phyloP scores from a whole-genome alignment of 345 rosid species.

The Syzygium jambos region DNA sequence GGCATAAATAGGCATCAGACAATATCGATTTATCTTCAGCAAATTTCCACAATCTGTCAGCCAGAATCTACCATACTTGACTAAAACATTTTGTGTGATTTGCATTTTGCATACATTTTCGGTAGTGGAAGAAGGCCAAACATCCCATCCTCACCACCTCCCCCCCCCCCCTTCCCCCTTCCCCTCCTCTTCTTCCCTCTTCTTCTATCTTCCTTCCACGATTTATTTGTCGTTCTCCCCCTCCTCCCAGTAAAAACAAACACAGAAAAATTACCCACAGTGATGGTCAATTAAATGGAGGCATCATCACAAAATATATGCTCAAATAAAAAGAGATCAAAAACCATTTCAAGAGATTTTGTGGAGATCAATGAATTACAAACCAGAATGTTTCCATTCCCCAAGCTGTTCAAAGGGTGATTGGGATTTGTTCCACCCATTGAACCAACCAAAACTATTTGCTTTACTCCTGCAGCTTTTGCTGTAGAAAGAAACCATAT shows the following conservation, averaged over 20 bases:
- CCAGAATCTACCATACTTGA: not conserved
- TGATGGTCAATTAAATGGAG: not conserved
- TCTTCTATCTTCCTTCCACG: not conserved
- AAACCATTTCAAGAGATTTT: not conserved
- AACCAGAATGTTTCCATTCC: slow-evolving; percentile 92
- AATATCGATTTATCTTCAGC: not conserved
- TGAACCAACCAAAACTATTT: slow-evolving; percentile 88
- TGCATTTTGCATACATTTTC: not conserved
- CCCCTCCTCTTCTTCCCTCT: not conserved
- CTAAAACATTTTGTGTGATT: not conserved
- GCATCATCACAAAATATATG: not conserved
- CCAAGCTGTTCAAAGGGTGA: slow-evolving; percentile 80
- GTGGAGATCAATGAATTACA: slow-evolving; percentile 4
- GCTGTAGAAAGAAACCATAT: slow-evolving; percentile 31
- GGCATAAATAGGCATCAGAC: not conserved
- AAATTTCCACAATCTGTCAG: not conserved
- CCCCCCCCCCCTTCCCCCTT: not conserved
- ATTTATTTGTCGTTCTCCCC: not conserved
- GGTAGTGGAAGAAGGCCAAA: not conserved
- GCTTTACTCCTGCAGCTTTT: slow-evolving; percentile 89
- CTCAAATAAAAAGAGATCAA: not conserved
- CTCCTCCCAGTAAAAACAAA: not conserved
- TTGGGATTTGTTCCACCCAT: slow-evolving; percentile 89
- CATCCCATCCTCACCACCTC: not conserved
- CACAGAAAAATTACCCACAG: not conserved